Evolutionary conservation across 2,329 filamentous ascomycete species (phyloP), one percentile per base, ranked within the genome.

Genomic region (Talaromyces sp.): DNA sequence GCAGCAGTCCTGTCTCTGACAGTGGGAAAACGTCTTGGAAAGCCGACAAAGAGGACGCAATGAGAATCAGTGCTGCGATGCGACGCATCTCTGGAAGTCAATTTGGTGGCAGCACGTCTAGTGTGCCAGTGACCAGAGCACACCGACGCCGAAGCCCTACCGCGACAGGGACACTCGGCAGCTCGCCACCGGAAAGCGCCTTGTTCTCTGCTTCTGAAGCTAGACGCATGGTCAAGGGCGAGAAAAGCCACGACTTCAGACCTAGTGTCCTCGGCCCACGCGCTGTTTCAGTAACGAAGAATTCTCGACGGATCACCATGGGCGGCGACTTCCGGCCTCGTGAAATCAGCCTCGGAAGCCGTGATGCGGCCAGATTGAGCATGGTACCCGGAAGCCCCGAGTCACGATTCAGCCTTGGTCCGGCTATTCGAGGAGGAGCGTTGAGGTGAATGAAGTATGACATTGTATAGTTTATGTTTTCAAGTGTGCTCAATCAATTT

Each of bases 181-280:
- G 83, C 63, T 66, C 64, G 5, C 85, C 86, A 15, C 85, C 86
- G 1, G 84, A 80, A 61, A 85, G 87, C 69, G 78, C 80, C 7
- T 81, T 89, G 75, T 90, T 90, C 75, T 89, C 86, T 0, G 86
- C 88, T 27, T 83, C 85, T 63, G 88, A 89, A 68, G 88, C 88
- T 29, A 82, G 89, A 51, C 82, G 89, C 15, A 89, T 91, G 86
- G 85, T 88, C 45, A 87, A 85, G 72, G 84, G 81, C 58, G 84
- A 88, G 36, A 86, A 85, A 69, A 85, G 86, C 49, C 80, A 81
- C 58, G 83, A 85, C 19, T 81, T 79, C 71, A 84, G 84, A 67
- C 78, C 78, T 45, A 85, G 82, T 65, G 86, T 90, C 15, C 77
- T 90, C 59, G 88, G 86, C 69, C 88, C 89, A 31, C 81, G 87